Percentiles rank a stretch among this genome's conserved stretches.
Conservation (phyloP, 768 basidiomycete genomes). For the Auriscalpium vulgare region DNA sequence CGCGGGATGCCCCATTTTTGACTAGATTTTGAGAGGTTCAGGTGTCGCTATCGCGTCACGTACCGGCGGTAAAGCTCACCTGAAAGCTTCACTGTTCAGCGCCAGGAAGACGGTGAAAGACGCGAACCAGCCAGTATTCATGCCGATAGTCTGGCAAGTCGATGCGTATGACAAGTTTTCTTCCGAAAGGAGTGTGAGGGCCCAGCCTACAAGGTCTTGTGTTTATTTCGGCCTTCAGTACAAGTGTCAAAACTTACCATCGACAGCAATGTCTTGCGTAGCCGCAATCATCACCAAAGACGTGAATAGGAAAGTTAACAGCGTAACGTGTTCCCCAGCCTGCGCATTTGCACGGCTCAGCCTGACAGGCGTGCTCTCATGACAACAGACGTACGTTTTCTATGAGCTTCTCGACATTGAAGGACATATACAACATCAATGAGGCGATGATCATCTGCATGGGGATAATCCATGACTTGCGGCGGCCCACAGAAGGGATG, state of each 20-base stretch:
- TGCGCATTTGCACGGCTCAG: conserved; percentile 25
- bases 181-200: conserved; percentile 77
- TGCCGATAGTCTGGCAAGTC: conserved; percentile 94
- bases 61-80: conserved; percentile 32
- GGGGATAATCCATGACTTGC: conserved; percentile 98
- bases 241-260: conserved; percentile 54
- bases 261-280: conserved; percentile 98
- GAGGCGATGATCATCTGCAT: conserved; percentile 89
- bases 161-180: conserved; percentile 95
- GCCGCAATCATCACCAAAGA: conserved; percentile 91
- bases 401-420: conserved; percentile 68
- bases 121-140: conserved; percentile 92
- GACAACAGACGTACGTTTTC: conserved; percentile 50
- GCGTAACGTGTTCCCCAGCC: conserved; percentile 74
- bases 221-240: conserved; percentile 7
- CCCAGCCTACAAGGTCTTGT: conserved; percentile 47
- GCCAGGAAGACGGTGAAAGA: conserved; percentile 98
- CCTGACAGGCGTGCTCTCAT: not conserved
- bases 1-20: conserved; percentile 71
- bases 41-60: not conserved
- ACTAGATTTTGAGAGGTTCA: conserved; percentile 28
- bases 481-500: conserved; percentile 73
- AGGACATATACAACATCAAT: conserved; percentile 72
- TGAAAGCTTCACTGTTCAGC: conserved; percentile 89
- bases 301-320: conserved; percentile 80